Evolutionary conservation across 192 early-diverging fungal species (phyloP).

Genomic region (Coemansia sp.): DNA sequence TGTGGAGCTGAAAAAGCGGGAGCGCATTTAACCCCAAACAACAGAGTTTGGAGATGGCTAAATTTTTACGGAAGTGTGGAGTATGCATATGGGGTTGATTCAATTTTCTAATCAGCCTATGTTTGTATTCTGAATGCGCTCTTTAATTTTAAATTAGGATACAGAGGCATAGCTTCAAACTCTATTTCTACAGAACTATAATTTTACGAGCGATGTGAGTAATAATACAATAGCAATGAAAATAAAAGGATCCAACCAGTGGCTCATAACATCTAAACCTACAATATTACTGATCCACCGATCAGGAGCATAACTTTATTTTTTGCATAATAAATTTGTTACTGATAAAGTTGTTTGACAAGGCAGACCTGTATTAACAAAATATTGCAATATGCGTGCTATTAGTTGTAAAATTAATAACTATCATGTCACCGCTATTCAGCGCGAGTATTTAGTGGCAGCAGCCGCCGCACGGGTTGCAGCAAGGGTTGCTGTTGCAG

Average conservation of each 20-base stretch:
- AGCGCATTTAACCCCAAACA: not conserved
- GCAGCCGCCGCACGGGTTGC: slow-evolving; percentile 17
- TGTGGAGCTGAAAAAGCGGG: not conserved
- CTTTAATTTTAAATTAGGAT: too few species aligned
- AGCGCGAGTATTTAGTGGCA: not conserved
- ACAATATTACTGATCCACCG: too few species aligned
- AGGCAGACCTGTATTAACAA: not conserved
- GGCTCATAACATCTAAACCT: too few species aligned
- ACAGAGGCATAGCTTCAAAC: too few species aligned
- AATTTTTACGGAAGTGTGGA: not conserved
- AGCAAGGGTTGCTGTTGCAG: slow-evolving; percentile 53
- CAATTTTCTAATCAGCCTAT: not conserved
- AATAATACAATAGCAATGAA: too few species aligned
- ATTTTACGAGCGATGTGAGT: not conserved
- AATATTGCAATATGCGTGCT: not conserved
- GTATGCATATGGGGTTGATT: not conserved
- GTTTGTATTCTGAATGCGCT: not conserved
- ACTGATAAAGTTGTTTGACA: too few species aligned
- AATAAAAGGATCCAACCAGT: too few species aligned
- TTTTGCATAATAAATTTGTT: too few species aligned
- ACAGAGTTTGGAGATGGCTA: not conserved
- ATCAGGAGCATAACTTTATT: too few species aligned
- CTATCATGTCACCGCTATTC: slow-evolving; percentile 2
- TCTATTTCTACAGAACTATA: not conserved
- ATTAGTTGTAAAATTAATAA: not conserved